Percentiles rank a stretch among this genome's conserved stretches.
These are phyloP conservation scores for Penicillium macrosclerotiorum DNA, from an alignment of 495 filamentous ascomycete species.

Conservation along the genomic window DNA sequence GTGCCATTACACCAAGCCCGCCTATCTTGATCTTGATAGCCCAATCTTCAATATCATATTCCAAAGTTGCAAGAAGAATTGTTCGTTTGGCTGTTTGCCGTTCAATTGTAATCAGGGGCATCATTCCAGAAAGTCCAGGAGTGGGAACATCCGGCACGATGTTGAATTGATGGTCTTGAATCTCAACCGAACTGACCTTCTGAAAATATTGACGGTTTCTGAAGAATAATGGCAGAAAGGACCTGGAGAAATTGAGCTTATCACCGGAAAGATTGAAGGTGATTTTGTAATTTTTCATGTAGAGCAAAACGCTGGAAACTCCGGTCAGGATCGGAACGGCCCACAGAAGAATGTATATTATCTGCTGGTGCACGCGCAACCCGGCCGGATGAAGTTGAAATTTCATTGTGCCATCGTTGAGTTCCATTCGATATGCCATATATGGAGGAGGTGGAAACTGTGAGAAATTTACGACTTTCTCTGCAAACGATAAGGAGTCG, in stretches of 20 bases:
- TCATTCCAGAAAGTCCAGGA: constrained; percentile 26
- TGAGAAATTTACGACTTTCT: constrained; percentile 48
- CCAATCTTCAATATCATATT: constrained; percentile 70
- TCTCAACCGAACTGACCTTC: too few species aligned
- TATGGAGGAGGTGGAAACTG: constrained; percentile 39
- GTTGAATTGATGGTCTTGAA: neutral
- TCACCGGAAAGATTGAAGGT: constrained; percentile 36
- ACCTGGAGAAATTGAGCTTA: too few species aligned
- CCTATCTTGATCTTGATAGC: constrained; percentile 69
- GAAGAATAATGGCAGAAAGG: too few species aligned
- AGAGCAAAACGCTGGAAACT: constrained; percentile 39
- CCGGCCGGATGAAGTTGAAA: constrained; percentile 43
- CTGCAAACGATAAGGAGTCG: constrained; percentile 24
- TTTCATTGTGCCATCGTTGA: constrained; percentile 46
- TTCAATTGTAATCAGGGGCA: constrained; percentile 7
- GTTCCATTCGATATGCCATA: constrained; percentile 40
- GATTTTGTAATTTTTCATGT: constrained; percentile 45
- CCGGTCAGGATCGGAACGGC: constrained; percentile 41
- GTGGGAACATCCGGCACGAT: neutral
- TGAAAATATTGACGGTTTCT: too few species aligned
- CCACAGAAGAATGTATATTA: constrained; percentile 44
- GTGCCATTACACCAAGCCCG: constrained; percentile 64
- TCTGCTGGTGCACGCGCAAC: constrained; percentile 37
- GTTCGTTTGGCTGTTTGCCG: constrained; percentile 38
- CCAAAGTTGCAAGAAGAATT: constrained; percentile 67